A percentile compares a stretch with the other conserved stretches of the same genome.
Evolutionary conservation across 495 filamentous ascomycete species (phyloP).

Genomic region (Xylaria sp.): DNA sequence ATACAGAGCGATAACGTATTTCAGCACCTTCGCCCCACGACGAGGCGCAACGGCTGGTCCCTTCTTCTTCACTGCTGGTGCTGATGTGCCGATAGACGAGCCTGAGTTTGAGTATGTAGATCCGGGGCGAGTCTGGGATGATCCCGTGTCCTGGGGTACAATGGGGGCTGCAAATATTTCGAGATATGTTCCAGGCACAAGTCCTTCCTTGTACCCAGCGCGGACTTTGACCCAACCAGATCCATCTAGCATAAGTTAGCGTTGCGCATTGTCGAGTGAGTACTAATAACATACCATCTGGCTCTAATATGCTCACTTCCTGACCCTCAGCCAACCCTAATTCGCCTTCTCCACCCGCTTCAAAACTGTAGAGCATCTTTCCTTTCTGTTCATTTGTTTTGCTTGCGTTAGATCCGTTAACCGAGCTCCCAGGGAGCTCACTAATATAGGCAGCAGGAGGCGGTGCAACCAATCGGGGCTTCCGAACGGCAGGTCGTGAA

Average conservation of each 20-base stretch:
- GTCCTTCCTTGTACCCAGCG: constrained; percentile 70
- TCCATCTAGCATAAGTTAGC: constrained; percentile 66
- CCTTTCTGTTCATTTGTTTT: constrained; percentile 66
- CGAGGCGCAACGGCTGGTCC: constrained; percentile 92
- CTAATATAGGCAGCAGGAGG: constrained; percentile 82
- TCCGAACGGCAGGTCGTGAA: constrained; percentile 50
- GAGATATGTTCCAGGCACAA: constrained; percentile 84
- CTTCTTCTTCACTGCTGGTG: constrained; percentile 72
- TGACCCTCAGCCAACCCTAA: constrained; percentile 77
- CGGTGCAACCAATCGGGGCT: constrained; percentile 81
- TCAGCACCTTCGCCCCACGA: constrained; percentile 92
- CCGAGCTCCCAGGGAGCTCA: constrained; percentile 60
- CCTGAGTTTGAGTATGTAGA: constrained; percentile 85
- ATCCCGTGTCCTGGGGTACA: constrained; percentile 59
- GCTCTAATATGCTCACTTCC: constrained; percentile 79
- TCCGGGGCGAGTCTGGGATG: constrained; percentile 56
- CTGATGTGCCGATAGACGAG: constrained; percentile 66
- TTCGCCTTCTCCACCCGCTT: constrained; percentile 80
- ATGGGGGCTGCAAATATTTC: constrained; percentile 57
- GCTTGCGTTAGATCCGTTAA: constrained; percentile 42
- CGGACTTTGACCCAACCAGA: constrained; percentile 89
- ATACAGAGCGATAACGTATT: constrained; percentile 92
- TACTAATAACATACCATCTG: constrained; percentile 72
- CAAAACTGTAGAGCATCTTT: constrained; percentile 89
- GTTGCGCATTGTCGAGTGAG: constrained; percentile 9